Base-by-base conservation (phyloP, 805 yeast genomes). In the Nakazawaea ernobii region DNA sequence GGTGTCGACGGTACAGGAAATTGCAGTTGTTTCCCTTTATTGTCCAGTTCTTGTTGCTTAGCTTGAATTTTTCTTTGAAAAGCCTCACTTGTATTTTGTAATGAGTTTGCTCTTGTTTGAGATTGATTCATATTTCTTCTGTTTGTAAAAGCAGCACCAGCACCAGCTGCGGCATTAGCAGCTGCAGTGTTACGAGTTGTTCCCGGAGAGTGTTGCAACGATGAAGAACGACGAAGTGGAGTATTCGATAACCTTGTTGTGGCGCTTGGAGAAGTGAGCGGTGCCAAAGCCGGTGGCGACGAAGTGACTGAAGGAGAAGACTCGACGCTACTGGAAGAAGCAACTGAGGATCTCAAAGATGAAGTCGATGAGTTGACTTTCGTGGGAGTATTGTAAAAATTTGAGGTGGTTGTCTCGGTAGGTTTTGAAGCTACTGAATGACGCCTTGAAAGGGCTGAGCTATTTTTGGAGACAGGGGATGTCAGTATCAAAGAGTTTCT, bases 121-220 rank as follows among this genome's bases (percentile, higher is more conserved):
- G 32, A 11, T 4, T 15, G 20, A 10, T 8, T 24, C 37, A 14
- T 29, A 8, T 8, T 17, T 32, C 39, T 35, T n/a, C 40, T 35
- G 13, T 42, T 46, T 17, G 32, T 28, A 17, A 47, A 47, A 8
- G 49, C 49, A 26, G 49, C 49, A 26, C 49, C 49, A 1, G 49
- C 49, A 15, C 46, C 49, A 8, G 49, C 49, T 8, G 49, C 49
- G 5, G 46, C 49, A 27, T 14, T 47, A 13, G 45, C 44, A 3
- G 45, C 45, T 6, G 45, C 49, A 32, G 9, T 42, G 27, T 29
- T 39, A 10, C 30, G 27, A 14, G 5, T 20, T n/a, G 30, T 8
- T 8, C 35, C 6, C 4, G 29, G 26, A 4, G 46, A 29, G 11
- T 15, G 36, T 36, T 40, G 45, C 15, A 46, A 40, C 20, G 49